Evolutionary conservation across 2,329 filamentous ascomycete species (phyloP).

Genomic region (Alternaria postmessia): DNA sequence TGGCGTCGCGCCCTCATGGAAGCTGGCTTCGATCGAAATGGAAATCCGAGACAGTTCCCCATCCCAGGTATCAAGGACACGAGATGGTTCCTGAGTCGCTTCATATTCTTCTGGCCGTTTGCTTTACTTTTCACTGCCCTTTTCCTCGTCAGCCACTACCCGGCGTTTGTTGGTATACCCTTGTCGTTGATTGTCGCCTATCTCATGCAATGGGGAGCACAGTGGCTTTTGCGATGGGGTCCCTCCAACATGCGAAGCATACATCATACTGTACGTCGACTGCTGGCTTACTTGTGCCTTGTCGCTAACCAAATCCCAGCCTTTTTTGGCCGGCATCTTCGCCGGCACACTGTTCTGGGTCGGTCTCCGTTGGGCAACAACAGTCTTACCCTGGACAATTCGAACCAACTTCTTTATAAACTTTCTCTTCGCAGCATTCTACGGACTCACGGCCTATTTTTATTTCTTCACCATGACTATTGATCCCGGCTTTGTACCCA

Average conservation of each 20-base stretch:
- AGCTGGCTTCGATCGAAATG: slow-evolving; percentile 83
- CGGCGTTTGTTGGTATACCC: slow-evolving; percentile 79
- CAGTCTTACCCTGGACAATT: slow-evolving; percentile 74
- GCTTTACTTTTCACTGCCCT: slow-evolving; percentile 75
- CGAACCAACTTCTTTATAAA: slow-evolving; percentile 76
- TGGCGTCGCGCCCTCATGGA: slow-evolving; percentile 86
- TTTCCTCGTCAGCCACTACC: slow-evolving; percentile 75
- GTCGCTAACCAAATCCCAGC: slow-evolving; percentile 59
- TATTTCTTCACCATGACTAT: slow-evolving; percentile 85
- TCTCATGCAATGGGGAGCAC: slow-evolving; percentile 77
- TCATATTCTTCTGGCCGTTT: slow-evolving; percentile 91
- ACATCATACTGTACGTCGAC: slow-evolving; percentile 77
- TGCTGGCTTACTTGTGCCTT: background rate
- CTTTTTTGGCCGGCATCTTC: slow-evolving; percentile 94
- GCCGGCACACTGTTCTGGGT: slow-evolving; percentile 84
- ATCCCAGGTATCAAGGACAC: slow-evolving; percentile 79
- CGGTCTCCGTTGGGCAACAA: slow-evolving; percentile 76
- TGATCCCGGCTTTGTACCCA: slow-evolving; percentile 93
- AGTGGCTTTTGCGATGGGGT: slow-evolving; percentile 80
- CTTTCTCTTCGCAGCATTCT: slow-evolving; percentile 72
- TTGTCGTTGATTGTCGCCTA: slow-evolving; percentile 71
- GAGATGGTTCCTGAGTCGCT: slow-evolving; percentile 78
- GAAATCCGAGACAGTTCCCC: slow-evolving; percentile 76
- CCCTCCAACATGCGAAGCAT: slow-evolving; percentile 88
- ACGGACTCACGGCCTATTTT: slow-evolving; percentile 79